Conservation (phyloP, 2,329 filamentous ascomycete genomes). For the Epichloe festucae region DNA sequence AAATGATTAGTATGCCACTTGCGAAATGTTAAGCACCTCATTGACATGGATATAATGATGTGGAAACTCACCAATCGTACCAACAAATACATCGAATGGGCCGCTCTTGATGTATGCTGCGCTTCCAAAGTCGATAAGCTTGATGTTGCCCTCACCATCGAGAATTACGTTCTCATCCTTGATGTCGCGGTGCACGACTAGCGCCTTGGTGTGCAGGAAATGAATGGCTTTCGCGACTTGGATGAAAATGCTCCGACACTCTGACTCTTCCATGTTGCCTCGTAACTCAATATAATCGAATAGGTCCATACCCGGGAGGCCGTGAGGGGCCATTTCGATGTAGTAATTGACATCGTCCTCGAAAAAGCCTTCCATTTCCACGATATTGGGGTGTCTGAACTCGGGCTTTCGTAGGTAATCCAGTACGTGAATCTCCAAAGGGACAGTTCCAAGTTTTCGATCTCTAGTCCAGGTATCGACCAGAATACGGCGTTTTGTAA, state of each 20-base stretch:
- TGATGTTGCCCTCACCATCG: conserved; percentile 89
- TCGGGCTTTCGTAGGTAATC: conserved; percentile 76
- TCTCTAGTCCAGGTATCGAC: conserved; percentile 98
- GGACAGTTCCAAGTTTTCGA: conserved; percentile 82
- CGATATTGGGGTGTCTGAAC: conserved; percentile 53
- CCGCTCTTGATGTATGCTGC: conserved; percentile 97
- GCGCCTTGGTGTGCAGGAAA: conserved; percentile 79
- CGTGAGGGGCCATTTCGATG: conserved; percentile 95
- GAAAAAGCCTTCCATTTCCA: conserved; percentile 62
- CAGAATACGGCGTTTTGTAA: conserved; percentile 90
- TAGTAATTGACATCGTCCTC: conserved; percentile 89
- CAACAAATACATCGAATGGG: conserved; percentile 97
- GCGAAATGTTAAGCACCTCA: neutral
- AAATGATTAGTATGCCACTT: neutral
- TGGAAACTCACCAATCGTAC: conserved; percentile 70
- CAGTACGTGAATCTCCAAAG: conserved; percentile 90
- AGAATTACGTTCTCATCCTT: conserved; percentile 98
- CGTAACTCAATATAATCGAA: conserved; percentile 98
- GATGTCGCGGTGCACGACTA: conserved; percentile 94
- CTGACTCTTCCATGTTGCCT: conserved; percentile 88
- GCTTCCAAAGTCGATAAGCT: conserved; percentile 95
- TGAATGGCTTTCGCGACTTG: conserved; percentile 85
- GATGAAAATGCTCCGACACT: conserved; percentile 88
- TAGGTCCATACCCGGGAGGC: conserved; percentile 91
- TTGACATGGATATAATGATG: too few relatives aligned